Conservation (phyloP, 129 eudicot genomes). For the Escallonia rubra region DNA sequence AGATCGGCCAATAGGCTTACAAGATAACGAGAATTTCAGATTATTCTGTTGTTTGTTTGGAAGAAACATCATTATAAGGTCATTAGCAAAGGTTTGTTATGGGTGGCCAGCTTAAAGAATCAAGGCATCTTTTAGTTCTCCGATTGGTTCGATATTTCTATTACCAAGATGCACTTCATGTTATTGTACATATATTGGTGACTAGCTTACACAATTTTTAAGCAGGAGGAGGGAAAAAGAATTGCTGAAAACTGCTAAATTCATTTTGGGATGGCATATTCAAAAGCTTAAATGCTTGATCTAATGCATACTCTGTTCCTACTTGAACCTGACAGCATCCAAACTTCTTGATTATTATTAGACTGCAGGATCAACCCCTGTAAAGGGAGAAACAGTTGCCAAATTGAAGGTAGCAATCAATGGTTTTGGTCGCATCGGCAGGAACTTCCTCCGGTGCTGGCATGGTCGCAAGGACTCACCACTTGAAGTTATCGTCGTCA, state of each 20-base stretch:
- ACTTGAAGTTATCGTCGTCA: constrained; percentile 80
- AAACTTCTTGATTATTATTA: neutral
- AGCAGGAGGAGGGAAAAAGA: neutral
- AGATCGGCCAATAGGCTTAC: too few species aligned
- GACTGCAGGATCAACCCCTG: constrained; percentile 50
- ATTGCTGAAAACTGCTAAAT: neutral
- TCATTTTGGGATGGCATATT: neutral
- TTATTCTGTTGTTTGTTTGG: too few species aligned
- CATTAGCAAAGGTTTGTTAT: too few species aligned
- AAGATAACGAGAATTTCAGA: too few species aligned
- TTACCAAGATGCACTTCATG: too few species aligned
- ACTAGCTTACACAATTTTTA: neutral
- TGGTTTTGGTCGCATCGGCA: constrained; percentile 95
- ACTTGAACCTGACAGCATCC: too few species aligned
- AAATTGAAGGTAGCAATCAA: constrained; percentile 97
- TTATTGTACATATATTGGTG: neutral
- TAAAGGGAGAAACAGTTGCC: constrained; percentile 63
- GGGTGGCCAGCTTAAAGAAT: too few species aligned
- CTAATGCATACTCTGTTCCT: neutral
- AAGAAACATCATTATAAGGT: too few species aligned
- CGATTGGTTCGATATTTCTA: too few species aligned
- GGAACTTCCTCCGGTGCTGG: constrained; percentile 99
- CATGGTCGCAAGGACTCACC: constrained; percentile 95
- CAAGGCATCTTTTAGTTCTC: too few species aligned
- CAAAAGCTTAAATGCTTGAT: neutral